Base-by-base conservation (phyloP, 1,284 basidiomycete genomes). In the Boletus mariae region DNA sequence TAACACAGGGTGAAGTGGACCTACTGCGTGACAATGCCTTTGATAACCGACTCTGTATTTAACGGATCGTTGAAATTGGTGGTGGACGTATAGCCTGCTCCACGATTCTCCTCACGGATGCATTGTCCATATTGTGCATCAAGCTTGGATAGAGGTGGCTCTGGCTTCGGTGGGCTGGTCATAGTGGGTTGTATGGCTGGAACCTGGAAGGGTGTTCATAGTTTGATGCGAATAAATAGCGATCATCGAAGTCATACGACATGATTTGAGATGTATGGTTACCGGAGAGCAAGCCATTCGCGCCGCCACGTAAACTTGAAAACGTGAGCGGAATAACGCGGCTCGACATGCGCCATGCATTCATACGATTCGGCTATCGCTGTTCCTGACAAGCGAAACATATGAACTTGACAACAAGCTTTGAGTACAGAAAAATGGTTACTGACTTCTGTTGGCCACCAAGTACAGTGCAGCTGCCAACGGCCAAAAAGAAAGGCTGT, bases 21-120 rank as follows among this genome's bases (percentile, higher is more conserved):
- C 31, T 42, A 64, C 65, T 47, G 42, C 26, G 26, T 43, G n/a
- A 56, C 28, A 15, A 64, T 4, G 7, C 42, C 37, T 25, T 55
- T 55, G 26, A 65, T 47, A 23, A 55, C 20, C 8, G 51, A 46
- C 23, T 53, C 52, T 23, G 45, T 15, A 23, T 32, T 25, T 15
- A 25, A 34, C 10, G 20, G 20, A 4, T 37, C 11, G 3, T 8
- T 15, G 15, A 25, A 47, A 6, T 37, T 5, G 35, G 15, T 13
- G 8, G 32, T 15, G 25, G 25, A 47, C 34, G 23, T 23, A 35
- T 35, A 5, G 2, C 11, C 4, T 15, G 10, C 7, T 32, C 12
- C 15, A 10, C 9, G 23, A 11, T 0, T 28, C 15, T 28, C 35
- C 45, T 37, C 34, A 3, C 3, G 25, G 17, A 4, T 1, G 9